Conservation (phyloP, 495 filamentous ascomycete species). For the Elaphomyces granulatus region DNA sequence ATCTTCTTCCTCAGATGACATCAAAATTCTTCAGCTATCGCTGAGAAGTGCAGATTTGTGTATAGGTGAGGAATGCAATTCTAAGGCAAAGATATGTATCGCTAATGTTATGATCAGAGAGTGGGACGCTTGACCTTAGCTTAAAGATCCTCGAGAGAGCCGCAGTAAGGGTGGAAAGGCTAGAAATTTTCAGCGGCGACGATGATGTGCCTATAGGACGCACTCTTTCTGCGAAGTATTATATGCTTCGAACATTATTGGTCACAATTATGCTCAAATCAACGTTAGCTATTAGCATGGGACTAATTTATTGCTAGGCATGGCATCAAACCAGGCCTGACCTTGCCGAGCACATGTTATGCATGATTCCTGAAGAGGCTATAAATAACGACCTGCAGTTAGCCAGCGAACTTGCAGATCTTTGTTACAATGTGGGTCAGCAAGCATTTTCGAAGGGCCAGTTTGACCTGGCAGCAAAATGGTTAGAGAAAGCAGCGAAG, state of each 20-base stretch:
- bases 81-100: not conserved
- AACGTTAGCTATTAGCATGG: too few species aligned
- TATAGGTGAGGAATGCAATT: not conserved
- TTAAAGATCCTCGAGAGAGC: conserved; percentile 46
- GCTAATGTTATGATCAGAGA: conserved; percentile 26
- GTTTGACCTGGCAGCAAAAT: conserved; percentile 43
- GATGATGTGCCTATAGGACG: conserved; percentile 6
- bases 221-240: conserved; percentile 39
- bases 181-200: conserved; percentile 27
- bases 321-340: conserved; percentile 58
- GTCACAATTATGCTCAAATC: conserved; percentile 30
- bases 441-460: conserved; percentile 38
- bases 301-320: conserved; percentile 31
- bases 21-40: conserved; percentile 49
- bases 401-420: conserved; percentile 53
- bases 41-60: conserved; percentile 44
- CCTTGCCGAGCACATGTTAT: conserved; percentile 64
- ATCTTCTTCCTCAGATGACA: conserved; percentile 25
- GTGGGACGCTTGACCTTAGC: conserved; percentile 39
- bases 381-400: conserved; percentile 31
- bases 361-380: conserved; percentile 33
- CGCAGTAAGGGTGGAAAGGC: conserved; percentile 43
- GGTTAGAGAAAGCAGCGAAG: conserved; percentile 59
- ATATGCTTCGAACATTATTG: conserved; percentile 50
- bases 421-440: conserved; percentile 59